These are phyloP conservation scores for Hyaloscypha variabilis DNA, from an alignment of 495 filamentous ascomycete genomes.

Conservation along the genomic window DNA sequence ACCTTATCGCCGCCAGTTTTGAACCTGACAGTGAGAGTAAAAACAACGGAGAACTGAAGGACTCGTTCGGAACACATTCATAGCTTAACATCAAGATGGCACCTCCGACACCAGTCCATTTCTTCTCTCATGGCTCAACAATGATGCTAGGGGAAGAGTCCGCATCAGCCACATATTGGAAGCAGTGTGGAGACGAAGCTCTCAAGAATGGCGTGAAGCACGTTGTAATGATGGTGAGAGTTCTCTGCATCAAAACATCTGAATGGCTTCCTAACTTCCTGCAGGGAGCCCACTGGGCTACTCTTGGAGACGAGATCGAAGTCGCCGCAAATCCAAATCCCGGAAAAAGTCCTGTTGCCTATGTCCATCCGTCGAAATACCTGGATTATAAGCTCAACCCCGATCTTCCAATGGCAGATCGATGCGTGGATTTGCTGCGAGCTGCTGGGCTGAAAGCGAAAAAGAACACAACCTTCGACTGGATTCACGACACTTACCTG, in stretches of 20 bases:
- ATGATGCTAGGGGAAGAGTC: constrained; percentile 69
- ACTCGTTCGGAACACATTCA: too few relatives aligned
- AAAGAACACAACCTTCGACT: constrained; percentile 55
- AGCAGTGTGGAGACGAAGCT: constrained; percentile 61
- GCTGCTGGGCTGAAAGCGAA: constrained; percentile 50
- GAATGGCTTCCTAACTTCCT: background rate
- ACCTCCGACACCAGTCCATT: constrained; percentile 53
- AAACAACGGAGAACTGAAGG: too few relatives aligned
- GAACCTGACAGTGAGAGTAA: too few relatives aligned
- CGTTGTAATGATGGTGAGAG: constrained; percentile 62
- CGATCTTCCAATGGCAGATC: constrained; percentile 49
- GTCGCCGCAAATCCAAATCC: constrained; percentile 59
- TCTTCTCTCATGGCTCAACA: constrained; percentile 70
- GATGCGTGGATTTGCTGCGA: constrained; percentile 47
- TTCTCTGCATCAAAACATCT: background rate
- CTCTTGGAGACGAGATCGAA: constrained; percentile 49
- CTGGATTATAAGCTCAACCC: constrained; percentile 56
- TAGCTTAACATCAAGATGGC: background rate
- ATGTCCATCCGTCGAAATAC: constrained; percentile 63
- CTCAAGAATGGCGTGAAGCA: constrained; percentile 57
- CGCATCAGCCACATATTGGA: constrained; percentile 61
- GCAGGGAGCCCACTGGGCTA: constrained; percentile 65
- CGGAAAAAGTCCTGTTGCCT: constrained; percentile 57
- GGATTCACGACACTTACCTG: constrained; percentile 69
- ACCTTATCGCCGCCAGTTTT: background rate